Conservation (phyloP, 805 yeast genomes). For the Nakazawaea pomicola region DNA sequence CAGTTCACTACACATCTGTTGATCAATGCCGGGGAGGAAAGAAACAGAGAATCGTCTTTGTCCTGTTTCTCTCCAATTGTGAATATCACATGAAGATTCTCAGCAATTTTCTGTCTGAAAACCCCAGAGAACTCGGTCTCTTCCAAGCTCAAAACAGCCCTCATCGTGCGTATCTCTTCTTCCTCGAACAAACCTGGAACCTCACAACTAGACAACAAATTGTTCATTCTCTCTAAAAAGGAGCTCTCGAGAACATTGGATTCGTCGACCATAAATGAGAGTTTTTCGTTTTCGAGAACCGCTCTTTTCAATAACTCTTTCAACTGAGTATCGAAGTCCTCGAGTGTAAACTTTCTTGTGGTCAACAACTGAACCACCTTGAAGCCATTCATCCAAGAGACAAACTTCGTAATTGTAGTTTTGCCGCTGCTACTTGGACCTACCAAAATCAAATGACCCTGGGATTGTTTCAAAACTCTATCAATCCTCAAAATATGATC, state of each 20-base stretch:
- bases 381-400: slow-evolving; percentile 87
- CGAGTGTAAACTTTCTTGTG: slow-evolving; percentile 44
- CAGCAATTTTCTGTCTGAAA: slow-evolving; percentile 59
- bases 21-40: slow-evolving; percentile 82
- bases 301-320: slow-evolving; percentile 45
- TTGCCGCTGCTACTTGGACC: slow-evolving; percentile 85
- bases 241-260: slow-evolving; percentile 70
- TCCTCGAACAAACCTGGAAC: slow-evolving; percentile 84
- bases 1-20: slow-evolving; percentile 85
- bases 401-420: slow-evolving; percentile 71
- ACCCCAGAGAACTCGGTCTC: slow-evolving; percentile 69
- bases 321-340: slow-evolving; percentile 64
- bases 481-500: slow-evolving; percentile 78
- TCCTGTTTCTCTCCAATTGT: slow-evolving; percentile 53
- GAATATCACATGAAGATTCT: slow-evolving; percentile 78
- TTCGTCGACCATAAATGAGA: slow-evolving; percentile 78
- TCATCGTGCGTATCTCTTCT: slow-evolving; percentile 53
- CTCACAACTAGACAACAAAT: slow-evolving; percentile 89
- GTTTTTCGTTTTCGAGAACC: slow-evolving; percentile 51
- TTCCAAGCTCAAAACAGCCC: slow-evolving; percentile 55
- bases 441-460: slow-evolving; percentile 83
- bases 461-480: slow-evolving; percentile 75
- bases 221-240: slow-evolving; percentile 87
- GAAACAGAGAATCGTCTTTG: slow-evolving; percentile 34
- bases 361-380: slow-evolving; percentile 55